Base-by-base conservation (phyloP, 331 rosid genomes). In the Stylosanthes scabra region DNA sequence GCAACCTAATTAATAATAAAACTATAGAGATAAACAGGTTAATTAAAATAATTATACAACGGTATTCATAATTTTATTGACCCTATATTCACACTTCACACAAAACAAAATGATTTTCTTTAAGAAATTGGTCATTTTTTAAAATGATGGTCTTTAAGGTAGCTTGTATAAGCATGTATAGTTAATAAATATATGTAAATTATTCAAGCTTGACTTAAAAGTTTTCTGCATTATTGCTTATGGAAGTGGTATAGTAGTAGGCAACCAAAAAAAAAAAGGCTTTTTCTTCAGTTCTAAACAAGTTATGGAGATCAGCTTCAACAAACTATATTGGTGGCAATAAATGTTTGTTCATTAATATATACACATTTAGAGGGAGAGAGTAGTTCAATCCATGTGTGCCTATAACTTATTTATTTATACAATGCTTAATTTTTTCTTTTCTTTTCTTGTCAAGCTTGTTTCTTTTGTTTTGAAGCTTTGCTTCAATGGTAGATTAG, bases 131-230 rank as follows among this genome's bases (percentile, higher is more conserved):
- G 31, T 50, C 25, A 10, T 9, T 39, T 57, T 37, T 63, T 49
- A 39, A 29, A 72, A 39, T 58, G 59, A 34, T 58, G 60, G 16
- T 42, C 29, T 75, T 2, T 15, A 0, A 52, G 74, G 45, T 71
- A 45, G 34, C 57, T 59, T 72, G 51, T 13, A 47, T 46, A 31
- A 50, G 9, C 63, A 69, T 13, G 34, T 34, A 20, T 8, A 57
- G 55, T 51, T 51, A 51, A 51, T 14, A 42, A 7, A 51, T 55
- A 37, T 55, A 20, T 16, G 28, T 49, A 70, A 70, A 84, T 87
- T 59, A 84, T 80, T 82, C 37, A 78, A 74, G 12, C 92, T 83
- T 88, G 65, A 80, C 89, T 85, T 88, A 13, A 67, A 88, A 88
- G 92, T 20, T 66, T 83, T 60, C 20, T 59, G 40, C 67, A 57